Conservation (phyloP, 2,329 filamentous ascomycete genomes). For the Apiospora saccharicola region DNA sequence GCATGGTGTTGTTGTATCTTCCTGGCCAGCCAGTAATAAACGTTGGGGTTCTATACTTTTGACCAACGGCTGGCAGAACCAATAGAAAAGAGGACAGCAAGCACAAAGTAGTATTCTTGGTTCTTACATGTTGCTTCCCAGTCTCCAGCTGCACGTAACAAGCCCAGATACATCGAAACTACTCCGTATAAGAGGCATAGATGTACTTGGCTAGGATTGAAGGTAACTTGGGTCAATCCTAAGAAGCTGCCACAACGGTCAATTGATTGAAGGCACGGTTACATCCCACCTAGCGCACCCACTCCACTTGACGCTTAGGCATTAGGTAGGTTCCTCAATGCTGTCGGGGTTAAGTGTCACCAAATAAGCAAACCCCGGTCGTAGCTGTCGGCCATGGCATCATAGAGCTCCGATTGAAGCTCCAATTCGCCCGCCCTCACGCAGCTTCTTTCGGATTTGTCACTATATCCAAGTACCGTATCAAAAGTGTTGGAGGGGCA, state of each 20-base stretch:
- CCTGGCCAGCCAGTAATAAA: not conserved
- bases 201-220: no score
- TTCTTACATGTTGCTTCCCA: not conserved
- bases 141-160: no score
- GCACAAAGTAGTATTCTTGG: not conserved
- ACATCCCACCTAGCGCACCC: not conserved
- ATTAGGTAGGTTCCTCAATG: no score
- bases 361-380: not conserved
- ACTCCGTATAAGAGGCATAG: no score
- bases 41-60: not conserved
- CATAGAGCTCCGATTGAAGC: slow-evolving; percentile 14
- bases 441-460: not conserved
- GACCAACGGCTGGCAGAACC: not conserved
- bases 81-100: not conserved
- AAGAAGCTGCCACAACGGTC: not conserved
- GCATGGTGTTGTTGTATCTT: not conserved
- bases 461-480: not conserved
- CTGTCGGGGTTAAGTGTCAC: not conserved
- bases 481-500: slow-evolving; percentile 2
- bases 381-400: slow-evolving; percentile 1
- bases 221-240: no score
- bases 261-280: not conserved
- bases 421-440: not conserved
- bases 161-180: no score
- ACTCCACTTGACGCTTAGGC: not conserved